phyloP scores from a whole-genome alignment of 352 stramenopile genomes.

The Pythium brachiatum region DNA sequence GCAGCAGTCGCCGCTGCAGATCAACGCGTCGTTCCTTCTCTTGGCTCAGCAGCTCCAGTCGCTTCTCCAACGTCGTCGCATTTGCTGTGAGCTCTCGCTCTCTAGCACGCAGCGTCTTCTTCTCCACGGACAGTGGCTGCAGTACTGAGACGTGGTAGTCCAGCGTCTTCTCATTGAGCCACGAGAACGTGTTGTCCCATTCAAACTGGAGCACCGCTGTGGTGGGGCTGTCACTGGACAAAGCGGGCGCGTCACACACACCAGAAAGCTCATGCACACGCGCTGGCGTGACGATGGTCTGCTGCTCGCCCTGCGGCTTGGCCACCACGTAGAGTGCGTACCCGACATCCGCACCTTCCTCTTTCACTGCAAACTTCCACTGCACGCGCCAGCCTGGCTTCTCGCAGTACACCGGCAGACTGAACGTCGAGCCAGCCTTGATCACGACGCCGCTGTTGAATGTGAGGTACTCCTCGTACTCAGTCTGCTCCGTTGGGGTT shows the following conservation, averaged over 20 bases:
- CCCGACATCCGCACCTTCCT: slow-evolving; percentile 59
- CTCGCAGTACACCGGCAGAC: slow-evolving; percentile 71
- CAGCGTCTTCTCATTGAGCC: slow-evolving; percentile 82
- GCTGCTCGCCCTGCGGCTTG: neutral
- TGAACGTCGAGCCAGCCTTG: slow-evolving; percentile 69
- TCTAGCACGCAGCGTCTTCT: slow-evolving; percentile 34
- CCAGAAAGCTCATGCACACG: slow-evolving; percentile 58
- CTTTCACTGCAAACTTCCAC: slow-evolving; percentile 79
- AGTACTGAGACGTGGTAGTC: slow-evolving; percentile 82
- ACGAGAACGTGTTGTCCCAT: slow-evolving; percentile 86
- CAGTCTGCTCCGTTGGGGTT: slow-evolving; percentile 2
- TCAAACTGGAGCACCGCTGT: slow-evolving; percentile 56
- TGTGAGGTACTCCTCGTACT: slow-evolving; percentile 67
- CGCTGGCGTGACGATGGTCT: slow-evolving; percentile 37
- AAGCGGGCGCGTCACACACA: slow-evolving; percentile 35
- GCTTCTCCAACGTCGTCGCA: slow-evolving; percentile 29
- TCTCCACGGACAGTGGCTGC: slow-evolving; percentile 43
- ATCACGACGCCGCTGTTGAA: slow-evolving; percentile 78
- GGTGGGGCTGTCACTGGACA: slow-evolving; percentile 6
- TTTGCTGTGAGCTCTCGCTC: slow-evolving; percentile 28
- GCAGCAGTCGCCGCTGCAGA: slow-evolving; percentile 35
- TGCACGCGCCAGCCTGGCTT: slow-evolving; percentile 57
- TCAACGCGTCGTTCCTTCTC: slow-evolving; percentile 37
- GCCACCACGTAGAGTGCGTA: slow-evolving; percentile 40
- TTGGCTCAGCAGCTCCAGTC: slow-evolving; percentile 30